Base-by-base conservation (phyloP, 2,329 filamentous ascomycete species). In the Pseudogymnoascus sp. region DNA sequence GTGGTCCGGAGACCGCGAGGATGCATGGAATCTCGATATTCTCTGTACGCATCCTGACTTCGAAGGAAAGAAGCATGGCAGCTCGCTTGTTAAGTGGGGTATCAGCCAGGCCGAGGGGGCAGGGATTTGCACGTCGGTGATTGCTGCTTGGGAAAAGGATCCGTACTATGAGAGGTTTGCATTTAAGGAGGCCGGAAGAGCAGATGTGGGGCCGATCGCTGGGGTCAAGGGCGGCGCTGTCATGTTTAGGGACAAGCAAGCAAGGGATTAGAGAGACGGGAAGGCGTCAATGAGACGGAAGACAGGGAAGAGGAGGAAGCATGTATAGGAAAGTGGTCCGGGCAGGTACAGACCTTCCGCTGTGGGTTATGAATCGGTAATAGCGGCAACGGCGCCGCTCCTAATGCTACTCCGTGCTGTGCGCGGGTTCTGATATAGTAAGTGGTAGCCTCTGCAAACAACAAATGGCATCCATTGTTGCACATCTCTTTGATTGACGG, bases 71-170 rank as follows among this genome's bases (percentile, higher is more conserved):
- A 72, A 71, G 2, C 59, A 73, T 9, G 76, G 75, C 0, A 68
- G 67, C 4, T 64, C 63, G 21, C 69, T 79, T 6, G 74, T 76
- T 9, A 59, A 66, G 21, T 77, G 74, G 74, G 76, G 76, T 0
- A 63, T 78, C 0, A 65, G 73, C 0, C 64, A 68, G 34, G 73
- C 74, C 0, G 63, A 69, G 45, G 59, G 66, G 10, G 74, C 76
- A 9, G 67, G 67, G 0, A 63, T 77, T n/a, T 68, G 69, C 60
- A 70, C 75, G 21, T 74, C 71, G 18, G 73, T 78, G 0, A 67
- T 75, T 13, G 69, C 71, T 39, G 71, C 73, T 3, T 64, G 70
- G 3, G 72, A 70, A 1, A 76, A 71, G 18, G 73, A 76, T 18
- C 65, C 57, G 0, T 79, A 78, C 59, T 78, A 76, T 30, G 60